Evolutionary conservation across 306 rosid genomes (phyloP), one percentile per base, ranked within the genome.

Genomic region (Canavalia gladiata): DNA sequence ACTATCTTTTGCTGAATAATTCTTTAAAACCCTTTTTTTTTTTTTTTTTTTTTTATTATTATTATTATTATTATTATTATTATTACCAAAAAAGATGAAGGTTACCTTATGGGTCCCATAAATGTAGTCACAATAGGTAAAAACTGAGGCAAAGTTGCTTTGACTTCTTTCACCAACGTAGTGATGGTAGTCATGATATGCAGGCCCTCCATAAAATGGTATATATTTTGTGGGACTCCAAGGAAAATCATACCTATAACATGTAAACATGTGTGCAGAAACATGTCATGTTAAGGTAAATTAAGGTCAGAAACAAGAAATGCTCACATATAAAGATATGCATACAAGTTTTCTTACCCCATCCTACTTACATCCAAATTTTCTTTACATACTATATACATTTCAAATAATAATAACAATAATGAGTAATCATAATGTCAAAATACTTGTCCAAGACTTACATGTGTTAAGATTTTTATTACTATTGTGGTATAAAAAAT

Each of bases 141-240:
- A 94, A 8, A 94, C 91, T 46, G 97, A 90, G 77, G 97, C 91
- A 82, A 90, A 94, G 68, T 91, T 91, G 85, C 98, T 86, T 62
- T 90, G 92, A 87, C 94, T 86, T 68, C 56, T 88, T 75, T 82
- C 90, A 62, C 98, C 98, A 62, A 90, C 92, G 60, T 85, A 94
- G 74, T 94, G 98, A 84, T 94, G 97, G 82, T 90, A 89, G 77
- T 94, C 97, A 78, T 94, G 95, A 73, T 90, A 85, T 71, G 86
- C 90, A 56, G 95, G 1, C 3, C 97, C 97, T 28, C 91, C 97
- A 72, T 92, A 94, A 86, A 94, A 92, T 82, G 98, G 97, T 77
- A 94, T 88, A 39, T 82, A 89, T 78, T 90, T 92, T 25, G 95
- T 90, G 50, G 80, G 85, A 82, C 85, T 91, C 98, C 98, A 94